Percentiles rank a stretch among this genome's conserved stretches.
Conservation (phyloP, 2,329 filamentous ascomycete species). For the Aspergillus terreus region DNA sequence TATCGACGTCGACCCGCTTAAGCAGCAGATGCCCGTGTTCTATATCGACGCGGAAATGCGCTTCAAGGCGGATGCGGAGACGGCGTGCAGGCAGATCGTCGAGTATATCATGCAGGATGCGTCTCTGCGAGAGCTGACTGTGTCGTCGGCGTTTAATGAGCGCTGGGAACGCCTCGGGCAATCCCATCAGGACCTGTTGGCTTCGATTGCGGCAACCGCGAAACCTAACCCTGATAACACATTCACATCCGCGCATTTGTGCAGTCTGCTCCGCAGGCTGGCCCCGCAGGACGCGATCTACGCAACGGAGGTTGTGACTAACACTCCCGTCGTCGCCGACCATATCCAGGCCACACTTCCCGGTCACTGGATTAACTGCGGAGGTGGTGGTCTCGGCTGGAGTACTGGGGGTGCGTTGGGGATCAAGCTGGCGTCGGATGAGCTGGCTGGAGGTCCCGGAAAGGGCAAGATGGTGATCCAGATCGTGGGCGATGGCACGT, state of each 20-base stretch:
- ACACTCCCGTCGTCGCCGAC: conserved; percentile 8
- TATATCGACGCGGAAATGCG: conserved; percentile 7
- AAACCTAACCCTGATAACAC: background rate
- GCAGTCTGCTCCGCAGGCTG: conserved; percentile 2
- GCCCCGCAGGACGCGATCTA: conserved; percentile 5
- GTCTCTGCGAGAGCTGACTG: background rate
- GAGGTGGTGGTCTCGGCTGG: conserved; percentile 75
- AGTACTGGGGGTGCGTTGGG: conserved; percentile 70
- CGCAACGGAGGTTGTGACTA: conserved; percentile 9
- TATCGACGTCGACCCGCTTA: conserved; percentile 61
- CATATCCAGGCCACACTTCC: conserved; percentile 6
- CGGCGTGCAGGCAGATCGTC: conserved; percentile 4
- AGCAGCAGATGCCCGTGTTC: conserved; percentile 37
- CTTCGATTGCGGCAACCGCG: conserved; percentile 1
- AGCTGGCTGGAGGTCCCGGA: background rate
- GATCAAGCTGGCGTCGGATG: conserved; percentile 61
- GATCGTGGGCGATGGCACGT: conserved; percentile 61
- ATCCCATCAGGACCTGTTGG: background rate
- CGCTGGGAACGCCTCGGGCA: background rate
- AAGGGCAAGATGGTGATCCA: conserved; percentile 6
- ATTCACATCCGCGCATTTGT: conserved; percentile 6
- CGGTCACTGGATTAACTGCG: conserved; percentile 56
- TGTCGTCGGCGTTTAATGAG: background rate
- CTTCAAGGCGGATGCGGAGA: conserved; percentile 5
- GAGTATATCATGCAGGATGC: conserved; percentile 1